Evolutionary conservation across 2,329 filamentous ascomycete genomes (phyloP).

Genomic region (Paraconiothyrium brasiliense): DNA sequence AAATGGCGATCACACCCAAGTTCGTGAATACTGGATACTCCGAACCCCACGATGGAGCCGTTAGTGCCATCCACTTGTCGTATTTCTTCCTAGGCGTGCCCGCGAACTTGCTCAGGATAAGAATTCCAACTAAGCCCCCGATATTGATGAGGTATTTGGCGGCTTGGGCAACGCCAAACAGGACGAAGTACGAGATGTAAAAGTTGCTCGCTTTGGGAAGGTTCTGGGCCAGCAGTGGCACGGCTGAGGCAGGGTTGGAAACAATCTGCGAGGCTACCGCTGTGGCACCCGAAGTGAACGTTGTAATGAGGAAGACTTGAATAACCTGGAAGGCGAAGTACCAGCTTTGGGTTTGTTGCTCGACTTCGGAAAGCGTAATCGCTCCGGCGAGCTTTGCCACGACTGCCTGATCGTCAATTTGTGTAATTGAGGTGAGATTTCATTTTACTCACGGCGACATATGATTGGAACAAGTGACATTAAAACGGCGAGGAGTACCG

Average conservation of each 20-base stretch:
- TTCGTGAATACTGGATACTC: conserved; percentile 59
- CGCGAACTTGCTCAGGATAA: conserved; percentile 74
- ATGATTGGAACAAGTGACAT: conserved; percentile 57
- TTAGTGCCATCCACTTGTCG: conserved; percentile 53
- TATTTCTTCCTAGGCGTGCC: conserved; percentile 60
- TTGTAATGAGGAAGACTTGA: conserved; percentile 92
- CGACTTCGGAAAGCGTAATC: conserved; percentile 55
- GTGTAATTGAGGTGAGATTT: no score
- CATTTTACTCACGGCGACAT: conserved; percentile 37
- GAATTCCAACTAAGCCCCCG: conserved; percentile 81
- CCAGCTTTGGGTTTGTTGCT: conserved; percentile 83
- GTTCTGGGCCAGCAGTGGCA: conserved; percentile 74
- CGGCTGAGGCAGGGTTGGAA: conserved; percentile 66
- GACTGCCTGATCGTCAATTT: conserved; percentile 27
- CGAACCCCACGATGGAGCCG: conserved; percentile 55
- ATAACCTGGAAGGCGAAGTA: conserved; percentile 93
- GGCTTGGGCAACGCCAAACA: conserved; percentile 70
- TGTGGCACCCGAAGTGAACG: conserved; percentile 80
- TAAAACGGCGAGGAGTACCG: conserved; percentile 53
- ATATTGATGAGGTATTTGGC: conserved; percentile 72
- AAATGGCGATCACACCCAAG: conserved; percentile 50
- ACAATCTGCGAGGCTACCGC: conserved; percentile 65
- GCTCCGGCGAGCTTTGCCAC: conserved; percentile 49
- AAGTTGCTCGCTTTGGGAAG: conserved; percentile 91
- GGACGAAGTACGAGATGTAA: conserved; percentile 92